phyloP scores from a whole-genome alignment of 2,329 filamentous ascomycete genomes.

The Cladophialophora bantiana region DNA sequence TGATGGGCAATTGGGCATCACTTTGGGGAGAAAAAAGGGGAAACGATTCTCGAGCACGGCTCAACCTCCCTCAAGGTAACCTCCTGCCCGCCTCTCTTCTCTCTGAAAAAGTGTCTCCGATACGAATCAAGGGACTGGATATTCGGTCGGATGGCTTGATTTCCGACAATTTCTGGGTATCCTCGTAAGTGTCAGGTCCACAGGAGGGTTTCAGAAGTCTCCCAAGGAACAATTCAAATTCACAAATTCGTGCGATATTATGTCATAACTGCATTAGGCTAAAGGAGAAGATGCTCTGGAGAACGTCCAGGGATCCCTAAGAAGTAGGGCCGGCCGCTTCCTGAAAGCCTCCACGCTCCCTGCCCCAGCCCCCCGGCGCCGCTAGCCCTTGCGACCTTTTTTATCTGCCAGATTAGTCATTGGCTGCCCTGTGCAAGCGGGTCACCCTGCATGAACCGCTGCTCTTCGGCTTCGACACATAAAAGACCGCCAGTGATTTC shows the following conservation, averaged over 20 bases:
- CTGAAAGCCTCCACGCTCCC: conserved; percentile 10
- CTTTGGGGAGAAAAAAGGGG: conserved; percentile 18
- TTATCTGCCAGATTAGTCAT: conserved; percentile 18
- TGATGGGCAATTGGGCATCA: conserved; percentile 20
- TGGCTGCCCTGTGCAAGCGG: conserved; percentile 32
- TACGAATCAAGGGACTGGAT: background rate
- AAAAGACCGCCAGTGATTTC: conserved; percentile 31
- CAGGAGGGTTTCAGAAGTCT: background rate
- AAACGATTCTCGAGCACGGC: conserved; percentile 10
- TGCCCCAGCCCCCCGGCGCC: background rate
- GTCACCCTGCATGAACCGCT: conserved; percentile 31
- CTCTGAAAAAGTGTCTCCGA: background rate
- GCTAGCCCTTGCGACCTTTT: conserved; percentile 6
- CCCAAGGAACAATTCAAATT: background rate
- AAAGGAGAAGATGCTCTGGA: conserved; percentile 6
- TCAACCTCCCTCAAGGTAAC: background rate
- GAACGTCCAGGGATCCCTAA: conserved; percentile 1
- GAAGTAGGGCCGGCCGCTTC: background rate
- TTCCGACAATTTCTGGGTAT: background rate
- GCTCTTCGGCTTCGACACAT: conserved; percentile 17
- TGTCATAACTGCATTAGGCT: conserved; percentile 11
- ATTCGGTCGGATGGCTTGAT: conserved; percentile 9
- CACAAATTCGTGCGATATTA: conserved; percentile 5
- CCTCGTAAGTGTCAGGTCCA: background rate
- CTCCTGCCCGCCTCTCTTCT: background rate